Percentiles rank a stretch among this genome's conserved stretches.
These are phyloP conservation scores for Gynochthodes officinalis DNA, from an alignment of 257 asterid genomes.

Conservation along the genomic window DNA sequence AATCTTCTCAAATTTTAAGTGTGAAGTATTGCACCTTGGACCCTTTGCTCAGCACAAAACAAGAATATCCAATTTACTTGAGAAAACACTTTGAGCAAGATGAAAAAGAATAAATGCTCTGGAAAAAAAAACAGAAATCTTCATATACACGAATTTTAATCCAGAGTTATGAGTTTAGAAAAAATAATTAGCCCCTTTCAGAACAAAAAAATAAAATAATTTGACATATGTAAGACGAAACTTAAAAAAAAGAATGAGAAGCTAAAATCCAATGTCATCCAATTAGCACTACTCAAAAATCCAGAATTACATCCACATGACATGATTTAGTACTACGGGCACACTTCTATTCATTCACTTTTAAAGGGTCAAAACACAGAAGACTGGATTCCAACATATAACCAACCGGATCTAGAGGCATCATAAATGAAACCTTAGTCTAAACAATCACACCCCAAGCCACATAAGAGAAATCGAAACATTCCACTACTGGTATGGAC, in stretches of 20 bases:
- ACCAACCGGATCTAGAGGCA: not conserved
- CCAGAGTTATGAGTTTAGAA: too few relatives aligned
- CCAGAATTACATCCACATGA: not conserved
- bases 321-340: not conserved
- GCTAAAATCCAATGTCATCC: not conserved
- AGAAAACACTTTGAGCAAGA: not conserved
- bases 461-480: not conserved
- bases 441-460: not conserved
- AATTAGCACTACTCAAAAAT: not conserved
- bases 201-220: too few relatives aligned
- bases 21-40: not conserved
- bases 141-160: too few relatives aligned
- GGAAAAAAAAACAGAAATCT: not conserved
- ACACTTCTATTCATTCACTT: not conserved
- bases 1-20: not conserved
- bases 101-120: not conserved
- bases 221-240: too few relatives aligned
- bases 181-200: too few relatives aligned
- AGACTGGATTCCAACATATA: not conserved
- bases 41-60: not conserved
- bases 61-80: not conserved
- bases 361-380: not conserved
- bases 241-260: not conserved
- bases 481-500: not conserved
- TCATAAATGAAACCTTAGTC: not conserved